Conservation (phyloP, 768 basidiomycete genomes). For the Clathrus columnatus region DNA sequence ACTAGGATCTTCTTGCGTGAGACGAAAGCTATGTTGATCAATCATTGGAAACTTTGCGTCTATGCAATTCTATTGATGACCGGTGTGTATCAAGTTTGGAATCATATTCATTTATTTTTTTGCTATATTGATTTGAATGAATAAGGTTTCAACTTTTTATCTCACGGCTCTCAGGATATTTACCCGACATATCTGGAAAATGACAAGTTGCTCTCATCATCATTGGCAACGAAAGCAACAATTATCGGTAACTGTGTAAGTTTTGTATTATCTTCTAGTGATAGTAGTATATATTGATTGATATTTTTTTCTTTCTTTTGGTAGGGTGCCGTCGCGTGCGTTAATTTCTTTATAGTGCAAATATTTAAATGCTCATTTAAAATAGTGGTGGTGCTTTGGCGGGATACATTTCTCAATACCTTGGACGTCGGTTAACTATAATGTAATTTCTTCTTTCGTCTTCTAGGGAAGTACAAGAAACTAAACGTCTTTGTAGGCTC, state of each 20-base stretch:
- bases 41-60: slow-evolving; percentile 75
- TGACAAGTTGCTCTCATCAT: slow-evolving; percentile 50
- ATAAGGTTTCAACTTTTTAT: slow-evolving; percentile 65
- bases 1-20: slow-evolving; percentile 67
- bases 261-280: slow-evolving; percentile 9
- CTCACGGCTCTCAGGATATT: slow-evolving; percentile 69
- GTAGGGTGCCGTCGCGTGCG: slow-evolving; percentile 38
- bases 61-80: slow-evolving; percentile 82
- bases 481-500: slow-evolving; percentile 27
- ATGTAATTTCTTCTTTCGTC: slow-evolving; percentile 25
- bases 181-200: slow-evolving; percentile 69
- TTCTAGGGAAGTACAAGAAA: slow-evolving; percentile 6
- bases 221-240: slow-evolving; percentile 62
- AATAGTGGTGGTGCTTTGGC: slow-evolving; percentile 59
- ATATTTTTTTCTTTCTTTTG: background rate
- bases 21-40: slow-evolving; percentile 65
- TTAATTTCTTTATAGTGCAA: background rate
- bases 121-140: background rate
- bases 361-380: background rate
- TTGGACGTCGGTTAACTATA: slow-evolving; percentile 80
- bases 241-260: slow-evolving; percentile 70
- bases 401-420: slow-evolving; percentile 62
- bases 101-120: background rate
- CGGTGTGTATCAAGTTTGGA: slow-evolving; percentile 18
- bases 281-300: background rate